Percentiles rank a stretch among this genome's conserved stretches.
These are phyloP conservation scores for Kwoniella dendrophila DNA, from an alignment of 768 basidiomycete genomes.

Conservation along the genomic window DNA sequence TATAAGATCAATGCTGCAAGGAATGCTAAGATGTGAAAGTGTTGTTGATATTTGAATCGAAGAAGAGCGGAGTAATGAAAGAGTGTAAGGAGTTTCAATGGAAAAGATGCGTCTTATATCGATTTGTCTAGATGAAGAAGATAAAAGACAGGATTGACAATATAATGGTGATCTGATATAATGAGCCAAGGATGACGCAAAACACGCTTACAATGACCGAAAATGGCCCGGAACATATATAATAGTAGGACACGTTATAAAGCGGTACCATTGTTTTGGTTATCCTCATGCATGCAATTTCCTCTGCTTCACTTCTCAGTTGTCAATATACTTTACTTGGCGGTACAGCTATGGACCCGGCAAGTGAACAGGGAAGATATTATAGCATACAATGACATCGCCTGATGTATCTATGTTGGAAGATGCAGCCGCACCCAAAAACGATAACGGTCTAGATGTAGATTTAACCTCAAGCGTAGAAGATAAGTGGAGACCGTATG, in stretches of 20 bases:
- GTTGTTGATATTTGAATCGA: no score
- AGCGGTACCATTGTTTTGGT: not conserved
- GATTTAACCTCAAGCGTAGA: not conserved
- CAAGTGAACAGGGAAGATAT: no score
- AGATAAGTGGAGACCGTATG: conserved; percentile 16
- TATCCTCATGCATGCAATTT: not conserved
- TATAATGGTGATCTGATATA: no score
- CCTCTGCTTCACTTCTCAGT: not conserved
- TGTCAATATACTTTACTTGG: no score
- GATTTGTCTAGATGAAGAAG: no score
- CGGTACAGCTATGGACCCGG: no score
- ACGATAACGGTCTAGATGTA: not conserved
- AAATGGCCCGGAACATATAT: not conserved
- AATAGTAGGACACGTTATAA: not conserved
- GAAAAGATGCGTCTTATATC: no score
- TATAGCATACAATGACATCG: not conserved
- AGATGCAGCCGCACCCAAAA: not conserved
- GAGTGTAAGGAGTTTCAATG: no score
- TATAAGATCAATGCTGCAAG: no score
- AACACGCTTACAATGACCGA: conserved; percentile 1
- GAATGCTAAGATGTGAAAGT: no score
- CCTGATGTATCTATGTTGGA: not conserved
- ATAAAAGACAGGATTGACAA: no score
- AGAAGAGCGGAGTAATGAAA: no score
- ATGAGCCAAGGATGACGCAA: conserved; percentile 12